A percentile compares a stretch with the other conserved stretches of the same genome.
These are phyloP conservation scores for Lodderomyces theae DNA, from an alignment of 1,139 yeast species.

Conservation along the genomic window DNA sequence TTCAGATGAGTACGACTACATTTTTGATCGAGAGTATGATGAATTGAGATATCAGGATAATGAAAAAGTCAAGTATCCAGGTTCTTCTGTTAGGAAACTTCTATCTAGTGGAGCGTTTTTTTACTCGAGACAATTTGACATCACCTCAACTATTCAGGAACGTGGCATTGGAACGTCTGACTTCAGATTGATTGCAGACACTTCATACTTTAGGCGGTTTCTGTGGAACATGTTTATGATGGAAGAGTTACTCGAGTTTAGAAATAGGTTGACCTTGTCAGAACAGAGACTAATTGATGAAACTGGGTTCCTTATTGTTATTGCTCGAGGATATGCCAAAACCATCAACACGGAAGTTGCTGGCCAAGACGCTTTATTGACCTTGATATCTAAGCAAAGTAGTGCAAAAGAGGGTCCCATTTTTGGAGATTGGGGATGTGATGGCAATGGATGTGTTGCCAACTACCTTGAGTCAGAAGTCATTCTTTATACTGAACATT, in stretches of 20 bases:
- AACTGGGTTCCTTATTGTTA: slow-evolving; percentile 55
- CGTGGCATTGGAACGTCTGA: slow-evolving; percentile 35
- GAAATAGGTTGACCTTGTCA: slow-evolving; percentile 49
- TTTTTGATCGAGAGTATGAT: slow-evolving; percentile 23
- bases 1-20: slow-evolving; percentile 51
- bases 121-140: slow-evolving; percentile 63
- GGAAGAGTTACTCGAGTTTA: slow-evolving; percentile 55
- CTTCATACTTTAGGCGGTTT: slow-evolving; percentile 52
- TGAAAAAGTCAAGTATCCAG: slow-evolving; percentile 46
- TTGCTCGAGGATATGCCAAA: slow-evolving; percentile 66
- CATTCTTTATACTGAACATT: slow-evolving; percentile 51
- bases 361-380: slow-evolving; percentile 45
- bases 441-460: slow-evolving; percentile 68
- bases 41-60: slow-evolving; percentile 16
- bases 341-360: slow-evolving; percentile 48
- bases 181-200: slow-evolving; percentile 38
- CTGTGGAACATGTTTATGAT: slow-evolving; percentile 67
- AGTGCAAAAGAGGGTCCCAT: slow-evolving; percentile 58
- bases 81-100: slow-evolving; percentile 54
- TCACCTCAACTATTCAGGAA: slow-evolving; percentile 61
- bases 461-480: slow-evolving; percentile 68
- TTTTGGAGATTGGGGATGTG: slow-evolving; percentile 68
- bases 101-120: slow-evolving; percentile 64
- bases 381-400: slow-evolving; percentile 66
- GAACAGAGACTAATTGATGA: slow-evolving; percentile 54